A percentile compares a stretch with the other conserved stretches of the same genome.
These are phyloP conservation scores for Boletus bicolor DNA, from an alignment of 768 basidiomycete genomes.

Conservation along the genomic window DNA sequence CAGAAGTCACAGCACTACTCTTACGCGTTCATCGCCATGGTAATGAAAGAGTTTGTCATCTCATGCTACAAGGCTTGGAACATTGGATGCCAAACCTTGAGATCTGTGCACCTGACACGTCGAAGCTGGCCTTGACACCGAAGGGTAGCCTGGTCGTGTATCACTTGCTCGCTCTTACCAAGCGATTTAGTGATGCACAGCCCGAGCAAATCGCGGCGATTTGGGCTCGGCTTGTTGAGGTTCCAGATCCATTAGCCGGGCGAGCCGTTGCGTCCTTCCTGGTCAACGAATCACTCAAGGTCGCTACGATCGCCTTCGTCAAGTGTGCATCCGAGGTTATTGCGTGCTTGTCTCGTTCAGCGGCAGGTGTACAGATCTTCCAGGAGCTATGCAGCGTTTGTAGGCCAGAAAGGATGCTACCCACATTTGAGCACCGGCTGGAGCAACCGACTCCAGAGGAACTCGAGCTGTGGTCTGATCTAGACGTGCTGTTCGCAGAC, in stretches of 20 bases:
- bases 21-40: slow-evolving; percentile 55
- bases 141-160: slow-evolving; percentile 68
- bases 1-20: slow-evolving; percentile 72
- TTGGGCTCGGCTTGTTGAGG: slow-evolving; percentile 76
- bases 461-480: slow-evolving; percentile 74
- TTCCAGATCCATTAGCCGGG: slow-evolving; percentile 68
- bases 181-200: slow-evolving; percentile 68
- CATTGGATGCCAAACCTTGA: slow-evolving; percentile 81
- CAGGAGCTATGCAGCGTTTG: slow-evolving; percentile 83
- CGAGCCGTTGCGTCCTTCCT: slow-evolving; percentile 80
- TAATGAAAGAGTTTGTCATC: slow-evolving; percentile 46
- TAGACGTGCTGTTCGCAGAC: slow-evolving; percentile 67
- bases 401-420: slow-evolving; percentile 82
- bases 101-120: slow-evolving; percentile 44
- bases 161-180: slow-evolving; percentile 79
- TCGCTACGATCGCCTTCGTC: slow-evolving; percentile 76
- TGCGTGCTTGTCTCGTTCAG: slow-evolving; percentile 78
- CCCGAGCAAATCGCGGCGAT: slow-evolving; percentile 77
- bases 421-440: slow-evolving; percentile 68
- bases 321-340: slow-evolving; percentile 77
- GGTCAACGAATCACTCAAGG: slow-evolving; percentile 82
- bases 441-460: slow-evolving; percentile 59
- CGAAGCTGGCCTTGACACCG: slow-evolving; percentile 23
- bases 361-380: slow-evolving; percentile 68
- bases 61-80: slow-evolving; percentile 76